These are phyloP conservation scores for Ascobolus immersus DNA, from an alignment of 495 filamentous ascomycete species.

Conservation along the genomic window DNA sequence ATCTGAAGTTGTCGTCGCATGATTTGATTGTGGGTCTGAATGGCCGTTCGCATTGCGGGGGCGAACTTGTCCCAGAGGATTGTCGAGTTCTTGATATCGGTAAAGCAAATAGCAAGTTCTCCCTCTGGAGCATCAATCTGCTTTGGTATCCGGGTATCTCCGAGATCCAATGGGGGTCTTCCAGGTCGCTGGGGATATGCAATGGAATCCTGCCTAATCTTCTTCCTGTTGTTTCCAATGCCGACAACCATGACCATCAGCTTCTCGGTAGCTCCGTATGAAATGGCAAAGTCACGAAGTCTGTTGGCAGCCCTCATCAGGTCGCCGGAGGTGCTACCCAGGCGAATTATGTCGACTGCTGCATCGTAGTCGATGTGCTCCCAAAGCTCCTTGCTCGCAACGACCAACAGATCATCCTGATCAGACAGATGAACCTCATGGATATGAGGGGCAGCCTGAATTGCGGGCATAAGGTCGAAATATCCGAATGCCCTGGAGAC, in stretches of 20 bases:
- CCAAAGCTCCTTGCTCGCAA: constrained; percentile 85
- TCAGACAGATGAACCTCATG: constrained; percentile 55
- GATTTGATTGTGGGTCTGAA: constrained; percentile 84
- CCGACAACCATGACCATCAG: constrained; percentile 98
- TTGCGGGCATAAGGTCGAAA: constrained; percentile 68
- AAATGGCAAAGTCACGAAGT: constrained; percentile 79
- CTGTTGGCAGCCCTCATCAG: constrained; percentile 94
- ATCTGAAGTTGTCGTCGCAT: constrained; percentile 81
- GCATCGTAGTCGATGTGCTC: constrained; percentile 71
- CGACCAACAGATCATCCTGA: constrained; percentile 76
- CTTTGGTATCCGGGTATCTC: too few species aligned
- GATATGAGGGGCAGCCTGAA: constrained; percentile 76
- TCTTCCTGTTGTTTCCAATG: constrained; percentile 54
- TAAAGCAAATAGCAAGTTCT: constrained; percentile 82
- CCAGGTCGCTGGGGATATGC: constrained; percentile 3
- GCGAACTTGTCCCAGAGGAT: constrained; percentile 91
- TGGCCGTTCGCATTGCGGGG: constrained; percentile 79
- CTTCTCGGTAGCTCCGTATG: constrained; percentile 76
- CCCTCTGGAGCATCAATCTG: constrained; percentile 77
- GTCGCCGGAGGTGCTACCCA: constrained; percentile 41
- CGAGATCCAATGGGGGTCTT: constrained; percentile 40
- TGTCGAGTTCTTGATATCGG: constrained; percentile 97
- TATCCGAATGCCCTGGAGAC: constrained; percentile 91
- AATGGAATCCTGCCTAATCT: constrained; percentile 23
- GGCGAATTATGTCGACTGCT: constrained; percentile 71